Evolutionary conservation across 768 basidiomycete species (phyloP).

Genomic region (Ramaria sp.): DNA sequence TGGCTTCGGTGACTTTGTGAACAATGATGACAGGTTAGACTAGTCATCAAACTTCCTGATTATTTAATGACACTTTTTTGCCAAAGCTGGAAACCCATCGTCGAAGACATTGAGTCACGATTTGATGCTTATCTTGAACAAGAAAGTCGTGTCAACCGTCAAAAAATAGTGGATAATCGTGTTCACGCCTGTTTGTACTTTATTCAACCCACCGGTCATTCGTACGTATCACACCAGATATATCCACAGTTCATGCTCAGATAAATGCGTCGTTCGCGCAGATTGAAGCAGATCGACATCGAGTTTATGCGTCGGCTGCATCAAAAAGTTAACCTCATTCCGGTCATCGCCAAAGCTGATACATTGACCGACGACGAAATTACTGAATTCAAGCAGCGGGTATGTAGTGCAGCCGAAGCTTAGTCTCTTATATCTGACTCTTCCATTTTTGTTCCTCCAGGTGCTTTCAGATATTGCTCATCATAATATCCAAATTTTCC

Average conservation of each 20-base stretch:
- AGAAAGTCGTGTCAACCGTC: conserved; percentile 95
- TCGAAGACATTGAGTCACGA: conserved; percentile 95
- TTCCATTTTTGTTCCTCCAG: conserved; percentile 49
- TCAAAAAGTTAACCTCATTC: conserved; percentile 96
- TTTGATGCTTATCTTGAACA: conserved; percentile 97
- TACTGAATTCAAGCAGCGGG: conserved; percentile 84
- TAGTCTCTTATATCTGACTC: conserved; percentile 23
- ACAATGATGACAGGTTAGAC: conserved; percentile 90
- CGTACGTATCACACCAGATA: conserved; percentile 43
- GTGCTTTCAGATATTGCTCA: conserved; percentile 88
- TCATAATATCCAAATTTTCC: conserved; percentile 97
- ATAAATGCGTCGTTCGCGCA: conserved; percentile 20
- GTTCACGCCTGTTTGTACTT: conserved; percentile 99
- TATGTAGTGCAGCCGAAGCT: conserved; percentile 25
- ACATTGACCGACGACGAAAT: conserved; percentile 97
- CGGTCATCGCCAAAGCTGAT: conserved; percentile 96
- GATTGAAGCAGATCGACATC: conserved; percentile 95
- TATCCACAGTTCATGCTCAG: conserved; percentile 1
- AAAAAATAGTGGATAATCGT: conserved; percentile 90
- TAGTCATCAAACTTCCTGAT: background rate
- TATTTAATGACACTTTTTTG: background rate
- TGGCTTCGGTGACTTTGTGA: conserved; percentile 98
- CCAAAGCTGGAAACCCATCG: conserved; percentile 90
- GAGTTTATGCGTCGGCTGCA: conserved; percentile 98
- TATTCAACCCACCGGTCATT: conserved; percentile 96